Percentiles rank a stretch among this genome's conserved stretches.
Evolutionary conservation across 2,329 filamentous ascomycete genomes (phyloP).

Genomic region (Colletotrichum caudatum): DNA sequence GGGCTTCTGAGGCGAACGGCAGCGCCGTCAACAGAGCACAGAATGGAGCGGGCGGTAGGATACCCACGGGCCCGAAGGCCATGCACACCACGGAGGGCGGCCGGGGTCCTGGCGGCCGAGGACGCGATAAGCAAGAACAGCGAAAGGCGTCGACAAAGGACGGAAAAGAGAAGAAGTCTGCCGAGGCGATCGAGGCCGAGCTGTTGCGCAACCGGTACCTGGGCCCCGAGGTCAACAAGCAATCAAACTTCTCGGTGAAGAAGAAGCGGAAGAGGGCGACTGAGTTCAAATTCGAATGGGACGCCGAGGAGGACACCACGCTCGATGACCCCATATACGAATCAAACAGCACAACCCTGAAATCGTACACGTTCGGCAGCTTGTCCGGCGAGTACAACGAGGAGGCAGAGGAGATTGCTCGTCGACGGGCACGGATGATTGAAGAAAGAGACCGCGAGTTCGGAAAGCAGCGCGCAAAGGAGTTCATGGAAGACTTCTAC

Average conservation of each 20-base stretch:
- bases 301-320: conserved; percentile 92
- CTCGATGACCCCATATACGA: conserved; percentile 82
- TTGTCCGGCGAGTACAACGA: conserved; percentile 65
- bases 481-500: conserved; percentile 86
- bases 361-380: conserved; percentile 58
- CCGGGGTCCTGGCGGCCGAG: conserved; percentile 52
- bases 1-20: conserved; percentile 48
- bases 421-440: conserved; percentile 75
- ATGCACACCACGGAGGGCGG: conserved; percentile 46
- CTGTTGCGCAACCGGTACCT: conserved; percentile 87
- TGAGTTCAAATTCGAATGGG: conserved; percentile 98
- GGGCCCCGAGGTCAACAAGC: conserved; percentile 86
- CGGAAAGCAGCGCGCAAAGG: conserved; percentile 79
- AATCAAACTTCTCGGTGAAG: conserved; percentile 89
- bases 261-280: conserved; percentile 95
- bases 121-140: conserved; percentile 58
- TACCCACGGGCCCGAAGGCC: conserved; percentile 35
- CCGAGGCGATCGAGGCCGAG: conserved; percentile 77
- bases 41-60: conserved; percentile 63
- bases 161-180: conserved; percentile 54
- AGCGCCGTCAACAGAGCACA: conserved; percentile 45
- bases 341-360: conserved; percentile 32
- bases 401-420: conserved; percentile 65
- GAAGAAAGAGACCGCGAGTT: conserved; percentile 81
- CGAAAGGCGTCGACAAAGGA: conserved; percentile 61